Conservation (phyloP, 768 basidiomycete genomes). For the Candolleomyces aberdarensis region DNA sequence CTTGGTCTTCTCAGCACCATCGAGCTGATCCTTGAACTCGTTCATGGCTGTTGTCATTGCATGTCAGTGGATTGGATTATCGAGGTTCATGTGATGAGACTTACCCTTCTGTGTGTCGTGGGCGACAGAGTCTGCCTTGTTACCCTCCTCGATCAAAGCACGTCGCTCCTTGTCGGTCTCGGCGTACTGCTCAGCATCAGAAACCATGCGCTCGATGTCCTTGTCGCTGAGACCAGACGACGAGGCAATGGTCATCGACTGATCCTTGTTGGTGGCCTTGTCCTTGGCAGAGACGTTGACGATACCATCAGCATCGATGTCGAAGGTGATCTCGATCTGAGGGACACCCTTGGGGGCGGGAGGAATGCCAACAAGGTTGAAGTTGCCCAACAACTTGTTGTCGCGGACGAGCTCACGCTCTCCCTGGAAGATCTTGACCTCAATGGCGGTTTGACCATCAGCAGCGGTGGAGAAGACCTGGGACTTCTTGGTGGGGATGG, state of each 20-base stretch:
- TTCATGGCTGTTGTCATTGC: slow-evolving; percentile 63
- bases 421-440: slow-evolving; percentile 99
- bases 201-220: slow-evolving; percentile 97
- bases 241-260: slow-evolving; percentile 96
- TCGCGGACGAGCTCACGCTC: slow-evolving; percentile 98
- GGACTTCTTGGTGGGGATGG: slow-evolving; percentile 99
- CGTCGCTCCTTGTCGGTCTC: slow-evolving; percentile 90
- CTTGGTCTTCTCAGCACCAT: slow-evolving; percentile 90
- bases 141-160: slow-evolving; percentile 89
- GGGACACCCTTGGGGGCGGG: slow-evolving; percentile 81
- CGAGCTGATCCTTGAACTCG: slow-evolving; percentile 98
- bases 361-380: slow-evolving; percentile 98
- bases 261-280: slow-evolving; percentile 87
- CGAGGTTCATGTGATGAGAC: slow-evolving; percentile 24
- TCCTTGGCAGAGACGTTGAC: slow-evolving; percentile 97
- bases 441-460: slow-evolving; percentile 98
- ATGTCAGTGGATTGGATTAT: background rate
- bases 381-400: slow-evolving; percentile 98
- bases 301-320: slow-evolving; percentile 98
- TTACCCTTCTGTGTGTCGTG: slow-evolving; percentile 90
- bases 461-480: slow-evolving; percentile 99
- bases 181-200: slow-evolving; percentile 90
- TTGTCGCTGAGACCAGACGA: slow-evolving; percentile 95
- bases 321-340: slow-evolving; percentile 88
- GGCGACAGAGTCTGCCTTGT: slow-evolving; percentile 93